Evolutionary conservation across 2,329 filamentous ascomycete species (phyloP), one percentile per base, ranked within the genome.

Genomic region (Fusarium praegraminearum): DNA sequence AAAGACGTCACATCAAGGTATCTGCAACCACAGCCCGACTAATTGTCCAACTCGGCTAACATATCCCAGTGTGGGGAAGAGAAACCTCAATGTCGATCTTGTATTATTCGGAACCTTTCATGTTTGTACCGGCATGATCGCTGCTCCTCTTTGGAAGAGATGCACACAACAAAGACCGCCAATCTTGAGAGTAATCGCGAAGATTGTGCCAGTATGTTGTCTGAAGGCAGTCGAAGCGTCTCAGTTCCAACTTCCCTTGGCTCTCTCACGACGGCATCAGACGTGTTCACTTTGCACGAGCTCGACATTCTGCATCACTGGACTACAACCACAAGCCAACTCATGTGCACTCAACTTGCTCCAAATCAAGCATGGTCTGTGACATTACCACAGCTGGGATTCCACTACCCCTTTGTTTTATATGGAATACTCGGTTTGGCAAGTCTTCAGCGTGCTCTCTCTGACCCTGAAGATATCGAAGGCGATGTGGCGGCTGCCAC

Each of bases 1-100:
- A 50, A 16, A 50, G 32, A 9, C 47, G 47, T 22, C 47, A 50
- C 16, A 50, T 50, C 20, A 50, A 50, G 47, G 47, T 50, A n/a
- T 18, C 41, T 16, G 18, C 11, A 44, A 15, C 8, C 10, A 5
- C 5, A 26, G 22, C 18, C 18, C 5, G 22, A 22, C 20, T 18
- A 15, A 26, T 18, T 11, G 5, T 15, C 18, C 9, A 26, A 7
- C 47, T 26, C 7, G n/a, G 10, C 32, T 36, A 28, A 24, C 10
- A 38, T 36, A 11, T n/a, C 15, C 15, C 16, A 50, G 47, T 50
- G 47, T 26, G 47, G 47, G 7, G 47, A 50, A 38, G 47, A 50
- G 16, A 50, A 36, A 12, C 47, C 47, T 33, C 30, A 24, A 7
- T 50, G 30, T 38, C 32, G 41, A 26, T 44, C 41, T 26, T 44